Percentiles rank a stretch among this genome's conserved stretches.
phyloP scores from a whole-genome alignment of 805 yeast genomes.

The Cyberlindnera lachancei region DNA sequence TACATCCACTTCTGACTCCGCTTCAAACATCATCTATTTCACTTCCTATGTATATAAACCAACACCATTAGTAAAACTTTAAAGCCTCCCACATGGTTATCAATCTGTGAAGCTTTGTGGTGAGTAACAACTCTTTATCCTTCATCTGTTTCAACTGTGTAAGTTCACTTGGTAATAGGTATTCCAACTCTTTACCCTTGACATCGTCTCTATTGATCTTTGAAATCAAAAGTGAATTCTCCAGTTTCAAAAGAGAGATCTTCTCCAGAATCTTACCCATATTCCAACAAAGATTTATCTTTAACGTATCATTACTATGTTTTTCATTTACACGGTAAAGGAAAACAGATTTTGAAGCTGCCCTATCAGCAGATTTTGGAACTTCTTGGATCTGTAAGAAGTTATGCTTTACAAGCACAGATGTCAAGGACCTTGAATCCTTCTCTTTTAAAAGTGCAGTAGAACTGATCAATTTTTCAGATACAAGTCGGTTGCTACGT shows the following conservation, averaged over 20 bases:
- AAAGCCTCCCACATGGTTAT: conserved; percentile 51
- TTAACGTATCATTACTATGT: conserved; percentile 39
- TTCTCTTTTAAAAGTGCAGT: conserved; percentile 70
- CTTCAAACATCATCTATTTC: too few species aligned
- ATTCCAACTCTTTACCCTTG: conserved; percentile 68
- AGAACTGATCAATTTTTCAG: conserved; percentile 77
- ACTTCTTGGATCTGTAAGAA: conserved; percentile 87
- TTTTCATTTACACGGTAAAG: conserved; percentile 65
- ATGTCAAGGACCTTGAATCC: conserved; percentile 64
- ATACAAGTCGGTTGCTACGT: conserved; percentile 59
- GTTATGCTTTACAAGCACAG: conserved; percentile 59
- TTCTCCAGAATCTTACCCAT: conserved; percentile 40
- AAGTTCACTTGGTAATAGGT: conserved; percentile 67
- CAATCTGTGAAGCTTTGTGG: conserved; percentile 49
- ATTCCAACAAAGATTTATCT: conserved; percentile 40
- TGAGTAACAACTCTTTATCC: conserved; percentile 44
- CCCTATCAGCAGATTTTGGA: conserved; percentile 85
- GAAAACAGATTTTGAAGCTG: conserved; percentile 82
- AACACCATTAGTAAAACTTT: conserved; percentile 25
- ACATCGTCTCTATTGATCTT: conserved; percentile 90
- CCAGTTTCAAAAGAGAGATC: conserved; percentile 47
- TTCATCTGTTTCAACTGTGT: conserved; percentile 59
- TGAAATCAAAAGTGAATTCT: conserved; percentile 59
- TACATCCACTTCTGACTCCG: too few species aligned
- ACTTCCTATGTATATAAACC: too few species aligned